Evolutionary conservation across 306 rosid genomes (phyloP).

Genomic region (Quercus wislizeni): DNA sequence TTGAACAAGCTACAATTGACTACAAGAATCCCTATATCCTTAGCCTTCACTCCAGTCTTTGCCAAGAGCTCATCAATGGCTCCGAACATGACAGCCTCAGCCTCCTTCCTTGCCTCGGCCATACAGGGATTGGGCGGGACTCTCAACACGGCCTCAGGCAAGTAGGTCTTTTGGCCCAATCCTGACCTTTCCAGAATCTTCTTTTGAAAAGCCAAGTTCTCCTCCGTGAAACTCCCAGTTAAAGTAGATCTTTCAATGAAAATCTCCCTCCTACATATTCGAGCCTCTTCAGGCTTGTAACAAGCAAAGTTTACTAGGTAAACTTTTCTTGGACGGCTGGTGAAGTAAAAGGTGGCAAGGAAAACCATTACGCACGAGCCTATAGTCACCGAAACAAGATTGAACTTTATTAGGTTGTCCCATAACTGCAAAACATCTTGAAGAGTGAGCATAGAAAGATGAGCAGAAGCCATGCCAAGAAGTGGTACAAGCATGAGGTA

Average conservation of each 20-base stretch:
- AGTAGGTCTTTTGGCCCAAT: constrained; percentile 66
- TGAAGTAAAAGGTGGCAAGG: constrained; percentile 66
- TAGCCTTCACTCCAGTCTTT: constrained; percentile 78
- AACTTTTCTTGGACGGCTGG: constrained; percentile 64
- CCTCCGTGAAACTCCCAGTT: constrained; percentile 51
- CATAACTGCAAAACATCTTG: constrained; percentile 37
- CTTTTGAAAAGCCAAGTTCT: constrained; percentile 65
- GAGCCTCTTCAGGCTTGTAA: constrained; percentile 53
- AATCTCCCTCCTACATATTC: constrained; percentile 42
- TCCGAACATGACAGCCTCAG: constrained; percentile 88
- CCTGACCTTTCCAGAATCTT: constrained; percentile 82
- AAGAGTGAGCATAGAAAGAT: constrained; percentile 46
- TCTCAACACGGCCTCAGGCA: constrained; percentile 60
- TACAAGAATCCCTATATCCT: constrained; percentile 84
- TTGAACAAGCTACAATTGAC: constrained; percentile 91
- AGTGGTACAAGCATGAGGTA: constrained; percentile 65
- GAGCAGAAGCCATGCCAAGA: constrained; percentile 41
- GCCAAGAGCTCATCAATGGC: constrained; percentile 75
- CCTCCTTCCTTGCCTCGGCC: constrained; percentile 88
- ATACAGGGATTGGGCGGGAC: constrained; percentile 81
- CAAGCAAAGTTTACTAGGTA: constrained; percentile 69
- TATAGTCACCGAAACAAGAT: constrained; percentile 44
- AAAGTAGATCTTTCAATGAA: constrained; percentile 46
- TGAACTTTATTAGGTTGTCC: constrained; percentile 53
- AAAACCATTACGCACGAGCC: constrained; percentile 54